These are phyloP conservation scores for Candida sakaeoensis DNA, from an alignment of 805 yeast species.

Conservation along the genomic window DNA sequence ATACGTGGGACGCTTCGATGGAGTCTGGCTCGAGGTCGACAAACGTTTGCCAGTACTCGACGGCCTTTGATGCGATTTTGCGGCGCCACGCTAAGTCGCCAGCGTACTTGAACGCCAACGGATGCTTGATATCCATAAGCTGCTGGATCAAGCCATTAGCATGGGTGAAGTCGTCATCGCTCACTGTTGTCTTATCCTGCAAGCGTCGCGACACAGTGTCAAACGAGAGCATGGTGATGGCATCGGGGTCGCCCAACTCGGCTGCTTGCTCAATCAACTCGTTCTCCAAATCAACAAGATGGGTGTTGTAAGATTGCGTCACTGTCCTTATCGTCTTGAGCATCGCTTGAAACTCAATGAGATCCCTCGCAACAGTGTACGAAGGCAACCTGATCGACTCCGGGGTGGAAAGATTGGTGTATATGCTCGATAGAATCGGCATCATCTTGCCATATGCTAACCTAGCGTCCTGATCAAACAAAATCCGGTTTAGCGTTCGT, in stretches of 20 bases:
- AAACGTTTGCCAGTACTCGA: conserved; percentile 55
- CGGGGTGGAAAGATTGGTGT: conserved; percentile 44
- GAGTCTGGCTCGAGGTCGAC: conserved; percentile 55
- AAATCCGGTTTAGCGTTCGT: conserved; percentile 50
- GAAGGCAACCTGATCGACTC: conserved; percentile 37
- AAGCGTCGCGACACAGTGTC: no score
- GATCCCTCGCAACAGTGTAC: conserved; percentile 50
- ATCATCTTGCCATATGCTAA: conserved; percentile 50
- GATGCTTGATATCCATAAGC: conserved; percentile 59
- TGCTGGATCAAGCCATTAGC: conserved; percentile 61
- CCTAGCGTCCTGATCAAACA: conserved; percentile 65
- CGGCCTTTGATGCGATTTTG: conserved; percentile 51
- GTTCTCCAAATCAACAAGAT: conserved; percentile 61
- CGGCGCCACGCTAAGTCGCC: conserved; percentile 69
- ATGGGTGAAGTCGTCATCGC: conserved; percentile 52
- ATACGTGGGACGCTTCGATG: conserved; percentile 67
- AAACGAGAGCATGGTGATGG: conserved; percentile 70
- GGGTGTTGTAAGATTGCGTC: conserved; percentile 55
- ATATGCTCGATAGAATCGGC: conserved; percentile 51
- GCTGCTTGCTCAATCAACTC: conserved; percentile 80
- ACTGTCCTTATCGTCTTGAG: conserved; percentile 57
- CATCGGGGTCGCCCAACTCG: conserved; percentile 77
- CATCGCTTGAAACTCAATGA: conserved; percentile 66
- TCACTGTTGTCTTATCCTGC: no score
- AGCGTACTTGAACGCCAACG: conserved; percentile 69